phyloP scores from a whole-genome alignment of 2,329 filamentous ascomycete genomes.

The Pseudofabraea citricarpa region DNA sequence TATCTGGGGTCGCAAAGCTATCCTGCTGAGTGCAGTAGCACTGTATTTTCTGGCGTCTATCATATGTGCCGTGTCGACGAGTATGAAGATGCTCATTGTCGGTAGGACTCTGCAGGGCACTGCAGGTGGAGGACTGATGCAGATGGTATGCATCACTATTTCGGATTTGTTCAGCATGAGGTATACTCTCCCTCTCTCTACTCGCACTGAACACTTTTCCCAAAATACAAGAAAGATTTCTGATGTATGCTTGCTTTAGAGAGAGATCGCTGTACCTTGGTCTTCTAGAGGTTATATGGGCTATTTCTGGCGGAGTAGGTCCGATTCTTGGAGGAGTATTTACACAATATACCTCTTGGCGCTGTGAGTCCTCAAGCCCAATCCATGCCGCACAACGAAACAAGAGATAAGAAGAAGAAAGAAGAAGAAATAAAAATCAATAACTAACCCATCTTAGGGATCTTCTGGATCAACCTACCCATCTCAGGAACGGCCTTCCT shows the following conservation, averaged over 20 bases:
- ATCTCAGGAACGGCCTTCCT: conserved; percentile 49
- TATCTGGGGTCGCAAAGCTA: conserved; percentile 47
- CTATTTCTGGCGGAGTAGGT: conserved; percentile 56
- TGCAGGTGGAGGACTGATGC: conserved; percentile 41
- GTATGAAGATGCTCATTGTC: conserved; percentile 38
- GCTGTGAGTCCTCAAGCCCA: too few species aligned
- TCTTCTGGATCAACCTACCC: conserved; percentile 34
- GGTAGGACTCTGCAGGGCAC: conserved; percentile 44
- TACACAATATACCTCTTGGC: conserved; percentile 35
- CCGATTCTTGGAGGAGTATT: conserved; percentile 61
- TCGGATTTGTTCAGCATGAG: conserved; percentile 41
- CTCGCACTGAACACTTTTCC: too few species aligned
- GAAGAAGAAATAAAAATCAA: too few species aligned
- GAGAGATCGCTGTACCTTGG: conserved; percentile 46
- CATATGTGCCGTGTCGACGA: conserved; percentile 36
- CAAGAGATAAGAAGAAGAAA: too few species aligned
- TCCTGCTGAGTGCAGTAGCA: conserved; percentile 38
- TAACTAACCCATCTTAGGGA: too few species aligned
- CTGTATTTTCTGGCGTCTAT: conserved; percentile 45
- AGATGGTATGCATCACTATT: conserved; percentile 44
- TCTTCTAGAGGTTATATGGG: conserved; percentile 61
- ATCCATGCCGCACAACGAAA: too few species aligned
- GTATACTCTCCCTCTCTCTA: too few species aligned
- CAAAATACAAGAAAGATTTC: too few species aligned
- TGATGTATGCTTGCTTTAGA: too few species aligned